Percentiles rank a stretch among this genome's conserved stretches.
Evolutionary conservation across 805 yeast genomes (phyloP).

Genomic region (Candida manassasensis): DNA sequence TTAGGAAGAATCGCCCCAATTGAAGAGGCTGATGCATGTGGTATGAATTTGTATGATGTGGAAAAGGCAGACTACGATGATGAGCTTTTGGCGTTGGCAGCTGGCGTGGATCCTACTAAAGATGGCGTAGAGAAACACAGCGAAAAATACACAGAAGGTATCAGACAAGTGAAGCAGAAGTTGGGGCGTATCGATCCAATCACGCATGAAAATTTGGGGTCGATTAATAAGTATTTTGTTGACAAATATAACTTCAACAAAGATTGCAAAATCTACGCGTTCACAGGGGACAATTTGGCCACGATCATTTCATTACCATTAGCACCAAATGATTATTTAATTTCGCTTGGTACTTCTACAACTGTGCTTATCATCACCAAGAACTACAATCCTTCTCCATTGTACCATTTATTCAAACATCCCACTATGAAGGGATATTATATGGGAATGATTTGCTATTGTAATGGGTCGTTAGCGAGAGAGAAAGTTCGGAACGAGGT

Average conservation of each 20-base stretch:
- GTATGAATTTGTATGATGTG: constrained; percentile 85
- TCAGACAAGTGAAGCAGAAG: constrained; percentile 42
- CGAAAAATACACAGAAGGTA: constrained; percentile 18
- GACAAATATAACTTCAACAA: constrained; percentile 57
- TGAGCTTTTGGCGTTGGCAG: constrained; percentile 50
- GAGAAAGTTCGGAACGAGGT: constrained; percentile 66
- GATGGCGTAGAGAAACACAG: constrained; percentile 29
- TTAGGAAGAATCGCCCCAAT: constrained; percentile 58
- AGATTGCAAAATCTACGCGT: constrained; percentile 61
- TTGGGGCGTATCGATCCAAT: constrained; percentile 52
- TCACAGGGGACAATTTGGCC: constrained; percentile 90
- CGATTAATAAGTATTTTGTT: constrained; percentile 56
- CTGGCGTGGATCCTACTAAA: constrained; percentile 43
- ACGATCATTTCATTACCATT: constrained; percentile 81
- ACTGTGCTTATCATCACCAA: constrained; percentile 81
- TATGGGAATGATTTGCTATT: constrained; percentile 95
- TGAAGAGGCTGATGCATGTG: constrained; percentile 88
- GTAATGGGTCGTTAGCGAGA: constrained; percentile 86
- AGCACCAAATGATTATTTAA: constrained; percentile 66
- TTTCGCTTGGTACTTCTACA: constrained; percentile 89
- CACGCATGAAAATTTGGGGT: constrained; percentile 47
- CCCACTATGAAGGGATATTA: constrained; percentile 72
- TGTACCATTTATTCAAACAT: constrained; percentile 81
- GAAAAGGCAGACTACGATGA: constrained; percentile 51
- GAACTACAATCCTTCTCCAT: constrained; percentile 69